phyloP scores from a whole-genome alignment of 2,329 filamentous ascomycete genomes.

The Botrytis cinerea region DNA sequence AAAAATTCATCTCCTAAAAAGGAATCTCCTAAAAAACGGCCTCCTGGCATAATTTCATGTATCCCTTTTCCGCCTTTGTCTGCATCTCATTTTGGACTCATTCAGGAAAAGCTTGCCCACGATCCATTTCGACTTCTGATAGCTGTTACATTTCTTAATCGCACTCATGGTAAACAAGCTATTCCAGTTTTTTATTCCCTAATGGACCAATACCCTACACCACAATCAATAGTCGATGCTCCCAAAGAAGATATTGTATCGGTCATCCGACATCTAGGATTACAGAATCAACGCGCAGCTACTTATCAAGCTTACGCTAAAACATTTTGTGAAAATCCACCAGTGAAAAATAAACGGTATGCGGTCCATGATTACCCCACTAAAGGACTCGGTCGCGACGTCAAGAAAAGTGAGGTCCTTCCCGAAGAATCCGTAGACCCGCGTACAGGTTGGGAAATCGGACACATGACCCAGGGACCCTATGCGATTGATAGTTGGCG shows the following conservation, averaged over 20 bases:
- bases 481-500: constrained; percentile 91
- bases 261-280: constrained; percentile 70
- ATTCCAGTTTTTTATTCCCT: constrained; percentile 74
- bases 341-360: constrained; percentile 58
- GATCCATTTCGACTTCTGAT: constrained; percentile 80
- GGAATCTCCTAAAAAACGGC: constrained; percentile 29
- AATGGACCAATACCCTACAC: constrained; percentile 67
- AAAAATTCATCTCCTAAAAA: not conserved
- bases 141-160: constrained; percentile 82
- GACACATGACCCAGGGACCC: constrained; percentile 76
- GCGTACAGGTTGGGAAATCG: constrained; percentile 71
- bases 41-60: constrained; percentile 47
- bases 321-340: constrained; percentile 63
- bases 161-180: constrained; percentile 71
- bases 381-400: constrained; percentile 50
- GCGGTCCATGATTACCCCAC: constrained; percentile 57
- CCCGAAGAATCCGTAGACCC: constrained; percentile 45
- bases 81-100: constrained; percentile 68
- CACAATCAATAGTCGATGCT: constrained; percentile 61
- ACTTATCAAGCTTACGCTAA: constrained; percentile 71
- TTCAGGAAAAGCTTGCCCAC: constrained; percentile 76
- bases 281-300: constrained; percentile 66
- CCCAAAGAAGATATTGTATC: constrained; percentile 56
- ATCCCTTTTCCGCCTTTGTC: constrained; percentile 69
- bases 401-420: constrained; percentile 50